A percentile compares a stretch with the other conserved stretches of the same genome.
Evolutionary conservation across 768 basidiomycete genomes (phyloP).

Genomic region (Lactarius psammicola): DNA sequence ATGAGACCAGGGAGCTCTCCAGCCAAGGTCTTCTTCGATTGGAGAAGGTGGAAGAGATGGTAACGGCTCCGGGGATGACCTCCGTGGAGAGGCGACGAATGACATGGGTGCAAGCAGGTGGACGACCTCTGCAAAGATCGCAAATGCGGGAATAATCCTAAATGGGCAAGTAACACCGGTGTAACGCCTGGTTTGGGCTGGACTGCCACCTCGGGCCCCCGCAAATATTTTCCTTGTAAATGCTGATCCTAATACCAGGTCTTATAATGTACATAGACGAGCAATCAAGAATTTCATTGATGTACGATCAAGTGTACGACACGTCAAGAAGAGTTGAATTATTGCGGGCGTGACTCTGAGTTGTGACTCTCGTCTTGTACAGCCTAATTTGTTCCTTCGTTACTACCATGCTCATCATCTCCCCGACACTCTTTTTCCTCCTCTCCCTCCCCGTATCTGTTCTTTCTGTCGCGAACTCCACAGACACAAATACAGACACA

Average conservation of each 20-base stretch:
- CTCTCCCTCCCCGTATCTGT: conserved; percentile 33
- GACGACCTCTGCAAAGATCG: background rate
- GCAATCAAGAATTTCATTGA: too few species aligned
- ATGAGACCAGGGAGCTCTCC: conserved; percentile 14
- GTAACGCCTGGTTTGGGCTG: too few species aligned
- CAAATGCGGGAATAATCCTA: background rate
- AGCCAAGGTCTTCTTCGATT: conserved; percentile 24
- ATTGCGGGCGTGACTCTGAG: background rate
- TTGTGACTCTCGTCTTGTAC: background rate
- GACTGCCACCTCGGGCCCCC: too few species aligned
- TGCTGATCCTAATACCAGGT: too few species aligned
- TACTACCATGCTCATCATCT: conserved; percentile 34
- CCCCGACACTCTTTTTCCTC: conserved; percentile 56
- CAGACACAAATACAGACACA: conserved; percentile 40
- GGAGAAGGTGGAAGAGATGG: conserved; percentile 19
- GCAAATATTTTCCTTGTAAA: too few species aligned
- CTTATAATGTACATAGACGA: too few species aligned
- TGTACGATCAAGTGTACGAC: too few species aligned
- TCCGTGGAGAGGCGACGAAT: background rate
- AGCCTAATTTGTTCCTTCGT: background rate
- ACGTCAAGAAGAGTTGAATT: too few species aligned
- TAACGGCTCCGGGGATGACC: conserved; percentile 9
- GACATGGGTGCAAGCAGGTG: conserved; percentile 13
- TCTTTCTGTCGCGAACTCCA: conserved; percentile 37
- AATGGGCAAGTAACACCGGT: background rate